These are phyloP conservation scores for Polygonum maritimum DNA, from an alignment of 148 eudicot genomes.

Conservation along the genomic window DNA sequence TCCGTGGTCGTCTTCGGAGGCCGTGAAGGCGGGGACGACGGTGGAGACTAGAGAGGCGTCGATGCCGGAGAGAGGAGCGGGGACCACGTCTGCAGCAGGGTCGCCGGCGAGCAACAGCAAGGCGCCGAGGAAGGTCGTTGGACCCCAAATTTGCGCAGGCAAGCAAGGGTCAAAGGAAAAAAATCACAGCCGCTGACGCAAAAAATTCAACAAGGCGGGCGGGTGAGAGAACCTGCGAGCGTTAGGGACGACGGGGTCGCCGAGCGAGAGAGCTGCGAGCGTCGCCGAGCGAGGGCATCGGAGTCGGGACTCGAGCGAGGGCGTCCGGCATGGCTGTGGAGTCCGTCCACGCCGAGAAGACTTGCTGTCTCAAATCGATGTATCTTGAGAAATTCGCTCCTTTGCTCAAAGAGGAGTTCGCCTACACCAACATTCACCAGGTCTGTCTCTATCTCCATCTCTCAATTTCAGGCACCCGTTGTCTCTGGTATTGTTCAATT, in stretches of 20 bases:
- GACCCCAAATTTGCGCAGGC: too few species aligned
- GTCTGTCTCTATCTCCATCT: slow-evolving; percentile 20
- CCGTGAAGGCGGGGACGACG: slow-evolving; percentile 38
- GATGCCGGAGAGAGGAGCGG: slow-evolving; percentile 38
- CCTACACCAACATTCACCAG: slow-evolving; percentile 75
- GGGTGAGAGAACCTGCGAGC: too few species aligned
- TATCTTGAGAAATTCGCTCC: slow-evolving; percentile 68
- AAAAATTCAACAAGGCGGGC: too few species aligned
- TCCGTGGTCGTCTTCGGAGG: slow-evolving; percentile 24
- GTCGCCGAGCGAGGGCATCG: too few species aligned
- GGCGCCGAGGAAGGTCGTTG: too few species aligned
- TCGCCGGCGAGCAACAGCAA: too few species aligned
- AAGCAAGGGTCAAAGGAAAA: too few species aligned
- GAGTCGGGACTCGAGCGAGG: too few species aligned
- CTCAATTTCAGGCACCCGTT: background rate
- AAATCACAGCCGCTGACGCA: too few species aligned
- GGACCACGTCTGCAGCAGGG: too few species aligned
- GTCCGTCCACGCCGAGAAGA: slow-evolving; percentile 52
- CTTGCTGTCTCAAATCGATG: slow-evolving; percentile 47
- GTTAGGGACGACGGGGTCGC: too few species aligned
- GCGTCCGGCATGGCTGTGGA: slow-evolving; percentile 50
- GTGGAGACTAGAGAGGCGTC: slow-evolving; percentile 37
- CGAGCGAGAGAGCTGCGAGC: too few species aligned
- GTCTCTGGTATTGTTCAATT: background rate
- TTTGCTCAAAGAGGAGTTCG: slow-evolving; percentile 71